Evolutionary conservation across 306 rosid genomes (phyloP).

Genomic region (Styphnolobium japonicum): DNA sequence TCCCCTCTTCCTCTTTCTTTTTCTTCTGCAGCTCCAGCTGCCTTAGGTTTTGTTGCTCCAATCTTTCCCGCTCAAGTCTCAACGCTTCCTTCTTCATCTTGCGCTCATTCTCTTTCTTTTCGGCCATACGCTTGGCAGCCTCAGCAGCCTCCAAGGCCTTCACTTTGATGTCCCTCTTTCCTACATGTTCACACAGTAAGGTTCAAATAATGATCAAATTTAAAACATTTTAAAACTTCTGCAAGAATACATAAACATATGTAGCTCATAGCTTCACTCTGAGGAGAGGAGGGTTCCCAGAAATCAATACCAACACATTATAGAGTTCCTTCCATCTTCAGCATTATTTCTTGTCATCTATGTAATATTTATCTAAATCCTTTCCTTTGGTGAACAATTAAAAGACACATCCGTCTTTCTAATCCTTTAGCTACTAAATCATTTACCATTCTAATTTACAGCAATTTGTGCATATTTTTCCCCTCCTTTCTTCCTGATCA

Average conservation of each 20-base stretch:
- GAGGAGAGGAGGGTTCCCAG: neutral
- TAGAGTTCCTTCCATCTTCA: neutral
- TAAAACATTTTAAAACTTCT: neutral
- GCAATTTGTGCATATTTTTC: neutral
- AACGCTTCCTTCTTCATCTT: conserved; percentile 82
- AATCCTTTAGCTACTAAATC: neutral
- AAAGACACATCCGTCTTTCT: neutral
- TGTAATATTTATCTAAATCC: neutral
- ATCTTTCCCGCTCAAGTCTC: conserved; percentile 61
- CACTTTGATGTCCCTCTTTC: conserved; percentile 87
- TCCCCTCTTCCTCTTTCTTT: conserved; percentile 69
- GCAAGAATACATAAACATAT: neutral
- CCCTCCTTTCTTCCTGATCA: neutral
- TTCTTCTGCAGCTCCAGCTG: conserved; percentile 69
- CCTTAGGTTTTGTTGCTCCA: conserved; percentile 59
- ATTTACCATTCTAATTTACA: neutral
- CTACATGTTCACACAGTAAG: conserved; percentile 42
- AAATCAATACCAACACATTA: neutral
- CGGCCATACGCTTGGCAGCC: conserved; percentile 75
- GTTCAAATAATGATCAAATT: conserved; percentile 16
- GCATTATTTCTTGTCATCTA: neutral
- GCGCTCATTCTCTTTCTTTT: conserved; percentile 89
- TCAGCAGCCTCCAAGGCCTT: conserved; percentile 87
- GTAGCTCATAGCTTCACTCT: neutral
- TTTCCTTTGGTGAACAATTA: neutral